These are phyloP conservation scores for Phytophthora sp. DNA, from an alignment of 352 stramenopile genomes.

Conservation along the genomic window DNA sequence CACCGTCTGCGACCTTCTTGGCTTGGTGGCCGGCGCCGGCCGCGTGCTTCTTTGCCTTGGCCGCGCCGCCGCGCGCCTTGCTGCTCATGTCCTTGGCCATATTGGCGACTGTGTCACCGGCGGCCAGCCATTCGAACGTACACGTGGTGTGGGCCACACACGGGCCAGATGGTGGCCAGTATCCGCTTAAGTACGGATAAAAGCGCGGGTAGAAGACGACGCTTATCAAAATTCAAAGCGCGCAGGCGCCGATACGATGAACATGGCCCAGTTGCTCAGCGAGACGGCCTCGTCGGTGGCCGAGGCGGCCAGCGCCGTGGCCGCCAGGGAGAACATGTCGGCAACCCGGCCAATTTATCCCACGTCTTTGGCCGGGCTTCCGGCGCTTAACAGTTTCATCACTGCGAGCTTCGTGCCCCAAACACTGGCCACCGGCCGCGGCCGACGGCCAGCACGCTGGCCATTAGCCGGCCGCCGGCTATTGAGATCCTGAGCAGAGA, in stretches of 20 bases:
- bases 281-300: slow-evolving; percentile 17
- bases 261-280: slow-evolving; percentile 18
- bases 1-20: background rate
- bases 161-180: no score
- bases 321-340: background rate
- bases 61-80: background rate
- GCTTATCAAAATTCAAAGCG: slow-evolving; percentile 3
- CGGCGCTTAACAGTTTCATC: background rate
- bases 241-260: no score
- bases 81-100: slow-evolving; percentile 19
- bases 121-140: slow-evolving; percentile 33
- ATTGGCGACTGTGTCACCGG: slow-evolving; percentile 1
- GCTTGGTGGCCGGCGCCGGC: background rate
- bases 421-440: no score
- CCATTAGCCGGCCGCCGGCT: background rate
- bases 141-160: no score
- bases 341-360: no score
- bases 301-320: slow-evolving; percentile 1
- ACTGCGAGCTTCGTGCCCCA: background rate
- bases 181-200: no score
- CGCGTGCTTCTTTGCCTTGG: background rate
- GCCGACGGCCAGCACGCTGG: background rate
- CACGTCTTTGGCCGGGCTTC: background rate
- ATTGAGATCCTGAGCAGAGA: background rate
- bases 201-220: slow-evolving; percentile 1